These are phyloP conservation scores for Mucor piriformis DNA, from an alignment of 371 early-diverging fungal species.

Conservation along the genomic window DNA sequence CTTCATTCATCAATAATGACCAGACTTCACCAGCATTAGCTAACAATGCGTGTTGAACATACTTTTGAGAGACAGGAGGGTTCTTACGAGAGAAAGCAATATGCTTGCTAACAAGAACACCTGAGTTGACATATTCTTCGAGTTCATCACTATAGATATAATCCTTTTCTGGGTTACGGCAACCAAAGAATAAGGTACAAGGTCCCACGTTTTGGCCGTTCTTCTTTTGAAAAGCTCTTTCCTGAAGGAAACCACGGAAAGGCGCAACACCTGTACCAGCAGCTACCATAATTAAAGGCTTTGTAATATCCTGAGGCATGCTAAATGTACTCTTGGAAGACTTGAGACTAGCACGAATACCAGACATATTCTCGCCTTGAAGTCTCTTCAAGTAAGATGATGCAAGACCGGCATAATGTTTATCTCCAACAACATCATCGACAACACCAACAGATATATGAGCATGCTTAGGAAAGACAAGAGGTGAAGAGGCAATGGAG, in stretches of 20 bases:
- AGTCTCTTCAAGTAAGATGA: constrained; percentile 38
- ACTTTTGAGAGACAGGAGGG: constrained; percentile 32
- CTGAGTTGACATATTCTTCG: constrained; percentile 47
- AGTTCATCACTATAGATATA: constrained; percentile 74
- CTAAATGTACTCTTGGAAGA: constrained; percentile 45
- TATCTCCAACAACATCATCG: constrained; percentile 42
- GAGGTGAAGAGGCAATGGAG: constrained; percentile 57
- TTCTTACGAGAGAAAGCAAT: constrained; percentile 72
- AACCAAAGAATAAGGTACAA: constrained; percentile 78
- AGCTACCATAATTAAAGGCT: constrained; percentile 61
- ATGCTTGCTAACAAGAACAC: constrained; percentile 56
- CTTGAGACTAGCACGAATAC: constrained; percentile 43
- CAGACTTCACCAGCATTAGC: constrained; percentile 41
- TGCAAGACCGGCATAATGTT: constrained; percentile 46
- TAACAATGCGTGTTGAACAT: constrained; percentile 50
- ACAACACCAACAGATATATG: constrained; percentile 49
- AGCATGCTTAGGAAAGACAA: constrained; percentile 28
- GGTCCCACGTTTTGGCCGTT: constrained; percentile 27
- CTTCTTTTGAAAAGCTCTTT: constrained; percentile 32
- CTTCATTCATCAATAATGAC: constrained; percentile 26
- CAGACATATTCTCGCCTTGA: background rate
- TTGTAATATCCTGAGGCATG: constrained; percentile 38
- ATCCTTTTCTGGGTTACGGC: constrained; percentile 72
- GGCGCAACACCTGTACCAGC: constrained; percentile 10
- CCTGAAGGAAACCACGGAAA: constrained; percentile 61